Base-by-base conservation (phyloP, 768 basidiomycete genomes). In the Panaeolus papilionaceus region DNA sequence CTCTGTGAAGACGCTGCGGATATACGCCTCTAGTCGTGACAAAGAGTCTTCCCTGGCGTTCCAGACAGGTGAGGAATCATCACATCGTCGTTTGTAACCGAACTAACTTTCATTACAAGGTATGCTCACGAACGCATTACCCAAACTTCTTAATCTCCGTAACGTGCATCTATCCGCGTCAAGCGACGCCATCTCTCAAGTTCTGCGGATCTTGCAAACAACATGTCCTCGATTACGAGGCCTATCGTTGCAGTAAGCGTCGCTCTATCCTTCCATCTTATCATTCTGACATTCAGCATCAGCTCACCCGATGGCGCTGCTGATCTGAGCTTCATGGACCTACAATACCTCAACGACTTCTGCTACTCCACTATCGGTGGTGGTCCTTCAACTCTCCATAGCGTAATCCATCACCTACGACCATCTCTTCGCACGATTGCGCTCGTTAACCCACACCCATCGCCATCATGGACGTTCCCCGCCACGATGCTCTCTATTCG, bases 111-210 rank as follows among this genome's bases (percentile, higher is more conserved):
- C 26, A 40, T 58, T 20, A 42, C 18, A 26, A 90, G 89, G 89
- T 33, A 91, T 92, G 86, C 78, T 92, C 64, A 84, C 86, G 20
- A 92, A 91, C 54, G 88, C 89, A 3, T 79, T 92, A 10, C 89
- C 90, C 9, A 89, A 88, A 71, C 74, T 92, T 37, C 76, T 77
- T 62, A 89, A 87, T 70, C 79, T 92, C 40, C 81, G 84, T 38
- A 88, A 87, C 66, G 83, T 90, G 2, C 86, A 88, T 73, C 86
- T 89, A 51, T 84, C 84, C n/a, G 88, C 89, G 16, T 79, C 83
- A 1, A 82, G 79, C 44, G 86, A 88, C 18, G 82, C 86, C 42
- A 83, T 90, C 54, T 71, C 79, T 9, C 81, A 84, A 2, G 81
- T 91, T 33, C 75, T 91, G 38, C 80, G 82, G 6, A 81, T 87